Evolutionary conservation across 768 basidiomycete genomes (phyloP), one percentile per base, ranked within the genome.

Genomic region (Mycena metata): DNA sequence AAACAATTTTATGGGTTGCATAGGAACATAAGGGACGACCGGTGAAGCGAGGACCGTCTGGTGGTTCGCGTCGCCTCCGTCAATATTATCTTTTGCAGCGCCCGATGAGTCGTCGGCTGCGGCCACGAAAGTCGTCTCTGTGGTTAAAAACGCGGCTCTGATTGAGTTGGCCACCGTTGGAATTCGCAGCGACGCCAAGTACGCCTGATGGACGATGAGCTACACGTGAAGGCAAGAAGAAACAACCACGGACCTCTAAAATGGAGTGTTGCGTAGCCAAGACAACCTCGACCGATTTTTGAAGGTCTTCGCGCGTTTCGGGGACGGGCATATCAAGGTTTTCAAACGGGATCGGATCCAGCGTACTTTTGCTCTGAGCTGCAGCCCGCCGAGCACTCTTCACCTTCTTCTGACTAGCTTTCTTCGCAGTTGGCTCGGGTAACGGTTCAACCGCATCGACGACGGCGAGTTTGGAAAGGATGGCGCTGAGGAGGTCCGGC

Each of bases 281-380:
- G n/a, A 72, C 21, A n/a, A 66, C 24, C 24, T 47, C 54, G 15
- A 51, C 21, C 7, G 47, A 41, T 45, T 45, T 26, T 19, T 67
- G 35, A 6, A 66, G 30, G 11, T 72, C 64, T 39, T 55, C 35
- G 7, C 23, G 60, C 0, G 56, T 60, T 16, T 66, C 67, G 2
- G 71, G 71, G 1, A 66, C 26, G 13, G 58, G 3, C 0, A 72
- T 60, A 17, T 46, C n/a, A 3, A 72, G 71, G 8, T 58, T 55
- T 12, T 63, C 71, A 39, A 86, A 81, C 0, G 74, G 76, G 5
- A 72, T 54, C 10, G 41, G n/a, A 36, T 85, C 76, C 5, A 81
- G 47, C 6, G 62, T 12, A 11, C 49, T 64, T 12, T 70, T 24
- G 10, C 11, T 45, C 47, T 50, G 64, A 56, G 56, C 71, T 56